Percentiles rank a stretch among this genome's conserved stretches.
These are phyloP conservation scores for Tribonema minus DNA, from an alignment of 108 stramenopile genomes.

Conservation along the genomic window DNA sequence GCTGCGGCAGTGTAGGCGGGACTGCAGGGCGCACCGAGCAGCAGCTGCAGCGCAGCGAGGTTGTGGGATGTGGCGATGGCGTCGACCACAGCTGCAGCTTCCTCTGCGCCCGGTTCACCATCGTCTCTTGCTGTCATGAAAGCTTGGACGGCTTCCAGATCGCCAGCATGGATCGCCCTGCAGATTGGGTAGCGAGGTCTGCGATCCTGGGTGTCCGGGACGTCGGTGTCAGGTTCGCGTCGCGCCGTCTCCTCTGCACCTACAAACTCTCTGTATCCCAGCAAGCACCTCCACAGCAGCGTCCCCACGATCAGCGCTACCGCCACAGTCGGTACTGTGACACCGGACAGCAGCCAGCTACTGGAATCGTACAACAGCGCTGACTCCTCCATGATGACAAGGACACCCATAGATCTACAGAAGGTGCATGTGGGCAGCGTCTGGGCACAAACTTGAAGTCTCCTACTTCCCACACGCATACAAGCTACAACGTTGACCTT, in stretches of 20 bases:
- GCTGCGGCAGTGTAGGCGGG: background rate
- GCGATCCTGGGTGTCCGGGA: background rate
- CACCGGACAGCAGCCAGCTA: too few species aligned
- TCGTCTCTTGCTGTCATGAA: background rate
- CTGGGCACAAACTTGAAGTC: too few species aligned
- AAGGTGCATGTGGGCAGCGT: too few species aligned
- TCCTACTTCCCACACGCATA: too few species aligned
- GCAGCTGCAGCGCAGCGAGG: background rate
- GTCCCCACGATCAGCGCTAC: background rate
- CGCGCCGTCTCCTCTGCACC: background rate
- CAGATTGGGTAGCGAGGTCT: background rate
- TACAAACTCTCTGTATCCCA: background rate
- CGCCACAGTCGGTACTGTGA: too few species aligned
- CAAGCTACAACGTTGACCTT: too few species aligned
- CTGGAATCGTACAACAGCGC: too few species aligned
- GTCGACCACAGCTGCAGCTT: background rate
- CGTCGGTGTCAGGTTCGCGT: background rate
- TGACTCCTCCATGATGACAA: too few species aligned
- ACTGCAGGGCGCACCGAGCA: background rate
- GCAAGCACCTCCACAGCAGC: background rate
- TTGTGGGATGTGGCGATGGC: background rate
- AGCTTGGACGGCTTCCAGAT: background rate
- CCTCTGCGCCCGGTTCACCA: background rate
- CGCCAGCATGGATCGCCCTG: background rate
- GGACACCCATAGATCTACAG: too few species aligned